phyloP scores from a whole-genome alignment of 1,139 yeast species.

The Debaryomyces fabryi region DNA sequence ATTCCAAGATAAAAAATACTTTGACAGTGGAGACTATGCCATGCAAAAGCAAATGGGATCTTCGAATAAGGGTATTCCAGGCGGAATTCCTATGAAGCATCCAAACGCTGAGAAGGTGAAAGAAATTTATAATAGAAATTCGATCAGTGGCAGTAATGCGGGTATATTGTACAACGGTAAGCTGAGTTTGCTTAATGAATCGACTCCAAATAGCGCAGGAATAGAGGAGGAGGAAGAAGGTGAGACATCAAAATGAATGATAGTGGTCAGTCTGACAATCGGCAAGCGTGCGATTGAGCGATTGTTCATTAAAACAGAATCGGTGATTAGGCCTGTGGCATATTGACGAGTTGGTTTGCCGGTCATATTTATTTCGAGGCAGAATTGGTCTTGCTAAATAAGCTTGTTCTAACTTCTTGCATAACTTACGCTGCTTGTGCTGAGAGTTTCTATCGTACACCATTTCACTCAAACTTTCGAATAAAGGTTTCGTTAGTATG shows the following conservation, averaged over 20 bases:
- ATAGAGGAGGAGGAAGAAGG: constrained; percentile 25
- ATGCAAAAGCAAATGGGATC: constrained; percentile 65
- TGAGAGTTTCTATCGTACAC: constrained; percentile 1
- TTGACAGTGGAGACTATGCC: constrained; percentile 97
- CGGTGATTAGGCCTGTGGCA: not conserved
- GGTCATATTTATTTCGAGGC: not conserved
- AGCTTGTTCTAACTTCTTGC: not conserved
- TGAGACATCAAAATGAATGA: constrained; percentile 1
- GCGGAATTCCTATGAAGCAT: constrained; percentile 46
- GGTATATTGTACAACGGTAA: constrained; percentile 52
- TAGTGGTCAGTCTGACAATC: not conserved
- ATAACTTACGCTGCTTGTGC: not conserved
- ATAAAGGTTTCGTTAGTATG: not conserved
- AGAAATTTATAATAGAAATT: constrained; percentile 49
- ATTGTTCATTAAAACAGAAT: not conserved
- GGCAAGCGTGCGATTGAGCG: not conserved
- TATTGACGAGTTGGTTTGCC: not conserved
- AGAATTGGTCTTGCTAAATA: not conserved
- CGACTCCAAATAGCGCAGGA: constrained; percentile 28
- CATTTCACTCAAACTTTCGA: not conserved
- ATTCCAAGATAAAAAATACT: constrained; percentile 86
- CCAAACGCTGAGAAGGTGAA: constrained; percentile 54
- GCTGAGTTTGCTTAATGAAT: constrained; percentile 47
- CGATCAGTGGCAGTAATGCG: constrained; percentile 48
- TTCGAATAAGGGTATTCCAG: constrained; percentile 29